Percentiles rank a stretch among this genome's conserved stretches.
These are phyloP conservation scores for Mycogone perniciosa DNA, from an alignment of 2,329 filamentous ascomycete species.

Conservation along the genomic window DNA sequence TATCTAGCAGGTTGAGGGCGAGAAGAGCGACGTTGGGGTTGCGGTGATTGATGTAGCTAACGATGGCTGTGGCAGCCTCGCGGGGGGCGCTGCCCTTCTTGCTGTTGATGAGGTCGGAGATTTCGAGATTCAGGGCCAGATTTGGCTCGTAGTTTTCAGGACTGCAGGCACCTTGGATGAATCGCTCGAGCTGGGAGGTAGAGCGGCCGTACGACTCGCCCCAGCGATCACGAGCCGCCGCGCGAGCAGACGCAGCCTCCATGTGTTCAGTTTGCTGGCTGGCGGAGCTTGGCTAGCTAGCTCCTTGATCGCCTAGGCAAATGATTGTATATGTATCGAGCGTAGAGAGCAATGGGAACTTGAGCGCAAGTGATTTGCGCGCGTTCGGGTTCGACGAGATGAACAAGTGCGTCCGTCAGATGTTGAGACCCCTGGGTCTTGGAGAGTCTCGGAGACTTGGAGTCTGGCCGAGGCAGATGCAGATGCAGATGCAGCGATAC, in stretches of 20 bases:
- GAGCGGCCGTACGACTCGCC: conserved; percentile 65
- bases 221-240: conserved; percentile 92
- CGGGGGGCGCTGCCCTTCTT: conserved; percentile 95
- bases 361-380: too few species aligned
- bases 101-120: conserved; percentile 90
- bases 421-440: too few species aligned
- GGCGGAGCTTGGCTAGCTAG: too few species aligned
- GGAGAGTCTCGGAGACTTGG: not conserved
- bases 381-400: too few species aligned
- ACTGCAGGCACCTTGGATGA: conserved; percentile 93
- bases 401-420: too few species aligned
- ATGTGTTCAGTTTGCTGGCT: conserved; percentile 38
- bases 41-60: conserved; percentile 91
- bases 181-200: conserved; percentile 84
- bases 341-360: too few species aligned
- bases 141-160: conserved; percentile 98
- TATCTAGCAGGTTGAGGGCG: conserved; percentile 87
- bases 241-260: conserved; percentile 94
- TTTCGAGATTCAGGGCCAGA: conserved; percentile 91
- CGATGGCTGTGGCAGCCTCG: conserved; percentile 88
- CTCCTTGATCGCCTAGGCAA: too few species aligned
- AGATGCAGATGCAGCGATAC: not conserved
- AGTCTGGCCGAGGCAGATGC: not conserved
- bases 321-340: too few species aligned
- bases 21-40: conserved; percentile 92